phyloP scores from a whole-genome alignment of 345 rosid genomes.

The Eucalyptus microcorys region DNA sequence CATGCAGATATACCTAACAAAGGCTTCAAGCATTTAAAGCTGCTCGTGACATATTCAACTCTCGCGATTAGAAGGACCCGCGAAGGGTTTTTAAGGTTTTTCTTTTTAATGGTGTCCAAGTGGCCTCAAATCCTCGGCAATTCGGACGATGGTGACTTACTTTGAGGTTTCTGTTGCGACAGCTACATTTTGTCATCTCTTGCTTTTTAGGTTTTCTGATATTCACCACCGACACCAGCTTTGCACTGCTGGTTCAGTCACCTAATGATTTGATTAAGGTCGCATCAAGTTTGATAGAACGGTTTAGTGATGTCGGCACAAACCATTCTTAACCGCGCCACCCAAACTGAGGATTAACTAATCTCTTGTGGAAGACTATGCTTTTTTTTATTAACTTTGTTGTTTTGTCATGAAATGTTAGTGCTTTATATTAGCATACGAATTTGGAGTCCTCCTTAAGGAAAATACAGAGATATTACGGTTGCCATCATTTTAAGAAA shows the following conservation, averaged over 20 bases:
- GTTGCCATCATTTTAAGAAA: background rate
- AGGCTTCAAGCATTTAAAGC: background rate
- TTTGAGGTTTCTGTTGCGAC: background rate
- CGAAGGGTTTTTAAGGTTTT: background rate
- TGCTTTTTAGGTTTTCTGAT: background rate
- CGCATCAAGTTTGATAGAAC: background rate
- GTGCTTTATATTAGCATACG: background rate
- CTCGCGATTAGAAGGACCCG: background rate
- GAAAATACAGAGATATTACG: background rate
- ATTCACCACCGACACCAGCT: background rate
- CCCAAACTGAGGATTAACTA: background rate
- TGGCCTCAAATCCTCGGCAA: background rate
- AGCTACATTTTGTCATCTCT: background rate
- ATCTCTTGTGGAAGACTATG: background rate
- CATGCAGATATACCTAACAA: background rate
- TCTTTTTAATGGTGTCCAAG: background rate
- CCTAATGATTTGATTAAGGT: background rate
- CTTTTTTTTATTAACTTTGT: background rate
- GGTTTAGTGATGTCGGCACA: background rate
- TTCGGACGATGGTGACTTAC: background rate
- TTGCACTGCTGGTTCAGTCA: background rate
- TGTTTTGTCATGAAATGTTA: background rate
- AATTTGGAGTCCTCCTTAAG: background rate
- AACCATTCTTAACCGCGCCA: background rate
- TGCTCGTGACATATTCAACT: background rate